Evolutionary conservation across 495 filamentous ascomycete genomes (phyloP), one percentile per base, ranked within the genome.

Genomic region (Rhizodiscina lignyota): DNA sequence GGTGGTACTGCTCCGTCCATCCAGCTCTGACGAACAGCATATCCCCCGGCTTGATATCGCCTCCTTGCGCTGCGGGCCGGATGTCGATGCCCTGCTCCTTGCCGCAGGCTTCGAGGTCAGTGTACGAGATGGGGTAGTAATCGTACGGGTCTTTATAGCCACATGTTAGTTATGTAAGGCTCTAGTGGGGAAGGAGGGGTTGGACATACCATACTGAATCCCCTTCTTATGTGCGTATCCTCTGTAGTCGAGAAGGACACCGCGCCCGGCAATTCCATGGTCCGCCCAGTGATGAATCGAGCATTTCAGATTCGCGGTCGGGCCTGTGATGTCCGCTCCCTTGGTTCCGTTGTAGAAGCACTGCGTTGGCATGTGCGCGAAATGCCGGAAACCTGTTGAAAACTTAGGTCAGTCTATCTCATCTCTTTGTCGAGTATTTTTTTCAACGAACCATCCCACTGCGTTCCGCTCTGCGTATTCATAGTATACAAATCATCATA

Each of bases 361-460:
- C 11, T 31, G 53, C 43, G 39, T 58, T 19, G 52, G 45, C 3
- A 64, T 44, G 37, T 68, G 60, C 11, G 55, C 52, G 36, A 63
- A 55, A 53, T 64, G 42, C 19, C 32, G 15, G 39, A 32, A 38
- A 32, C n/a, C n/a, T n/a, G n/a, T n/a, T n/a, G n/a, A n/a, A n/a
- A n/a, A n/a, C n/a, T n/a, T n/a, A n/a, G n/a, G n/a, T n/a, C n/a
- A n/a, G n/a, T n/a, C n/a, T n/a, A n/a, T n/a, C n/a, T n/a, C n/a
- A n/a, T n/a, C n/a, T n/a, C n/a, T n/a, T n/a, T n/a, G n/a, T n/a
- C n/a, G n/a, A n/a, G n/a, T n/a, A n/a, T n/a, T n/a, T n/a, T 65
- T 45, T 83, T 78, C 32, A 74, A 60, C n/a, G 84, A 62, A 15
- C 76, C 74, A 46, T 86, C 80, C 80, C 80, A 84, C 53, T 87